phyloP scores from a whole-genome alignment of 305 asterid genomes.

The Petunia hybrid region DNA sequence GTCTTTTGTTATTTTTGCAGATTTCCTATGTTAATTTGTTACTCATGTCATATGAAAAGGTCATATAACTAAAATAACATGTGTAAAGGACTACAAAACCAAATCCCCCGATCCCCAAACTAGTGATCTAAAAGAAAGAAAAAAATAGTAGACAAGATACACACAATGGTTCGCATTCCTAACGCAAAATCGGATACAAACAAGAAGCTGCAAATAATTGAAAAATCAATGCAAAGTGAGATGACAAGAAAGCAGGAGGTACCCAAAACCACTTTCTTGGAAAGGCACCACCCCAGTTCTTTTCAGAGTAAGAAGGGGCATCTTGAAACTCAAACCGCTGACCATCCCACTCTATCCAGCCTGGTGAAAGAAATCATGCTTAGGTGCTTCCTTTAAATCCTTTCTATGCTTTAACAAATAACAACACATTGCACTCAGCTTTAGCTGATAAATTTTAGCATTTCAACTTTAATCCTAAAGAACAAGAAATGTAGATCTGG shows the following conservation, averaged over 20 bases:
- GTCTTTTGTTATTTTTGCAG: no score
- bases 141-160: neutral
- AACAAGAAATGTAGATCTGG: neutral
- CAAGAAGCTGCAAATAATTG: conserved; percentile 14
- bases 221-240: neutral
- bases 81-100: no score
- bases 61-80: no score
- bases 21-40: no score
- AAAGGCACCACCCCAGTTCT: conserved; percentile 97
- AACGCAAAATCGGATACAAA: neutral
- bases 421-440: neutral
- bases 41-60: no score
- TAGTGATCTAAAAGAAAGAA: neutral
- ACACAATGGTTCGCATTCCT: conserved; percentile 9
- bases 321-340: conserved; percentile 81
- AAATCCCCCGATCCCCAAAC: neutral
- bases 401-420: conserved; percentile 9
- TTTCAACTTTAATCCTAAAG: neutral
- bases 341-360: conserved; percentile 99
- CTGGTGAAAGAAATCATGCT: conserved; percentile 52
- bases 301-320: conserved; percentile 98
- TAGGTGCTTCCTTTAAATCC: conserved; percentile 21
- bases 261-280: conserved; percentile 99
- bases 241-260: conserved; percentile 19
- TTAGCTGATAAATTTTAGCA: neutral